These are phyloP conservation scores for Lenzites betulinus DNA, from an alignment of 768 basidiomycete species.

Conservation along the genomic window DNA sequence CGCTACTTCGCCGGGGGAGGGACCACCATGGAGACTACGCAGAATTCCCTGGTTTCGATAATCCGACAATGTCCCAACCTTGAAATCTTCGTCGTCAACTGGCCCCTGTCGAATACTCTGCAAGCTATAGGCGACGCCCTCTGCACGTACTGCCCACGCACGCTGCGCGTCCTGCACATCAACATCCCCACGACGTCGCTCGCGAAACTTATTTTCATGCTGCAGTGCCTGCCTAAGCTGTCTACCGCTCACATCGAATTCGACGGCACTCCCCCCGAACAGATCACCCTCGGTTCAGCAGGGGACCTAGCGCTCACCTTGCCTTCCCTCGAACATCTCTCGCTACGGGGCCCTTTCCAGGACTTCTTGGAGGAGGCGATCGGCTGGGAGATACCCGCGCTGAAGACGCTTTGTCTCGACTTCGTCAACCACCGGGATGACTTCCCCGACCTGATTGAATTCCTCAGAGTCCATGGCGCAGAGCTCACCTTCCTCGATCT, in stretches of 20 bases:
- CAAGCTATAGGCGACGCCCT: constrained; percentile 67
- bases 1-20: constrained; percentile 47
- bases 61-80: constrained; percentile 71
- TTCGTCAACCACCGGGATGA: constrained; percentile 47
- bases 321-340: constrained; percentile 61
- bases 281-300: constrained; percentile 58
- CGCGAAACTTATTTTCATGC: constrained; percentile 71
- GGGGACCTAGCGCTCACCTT: constrained; percentile 55
- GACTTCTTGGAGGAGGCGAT: constrained; percentile 71
- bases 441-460: constrained; percentile 58
- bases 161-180: constrained; percentile 64
- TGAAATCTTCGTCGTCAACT: constrained; percentile 70
- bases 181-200: constrained; percentile 55
- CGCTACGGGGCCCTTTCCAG: constrained; percentile 57
- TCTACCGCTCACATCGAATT: constrained; percentile 60
- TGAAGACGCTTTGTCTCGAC: constrained; percentile 60
- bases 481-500: constrained; percentile 67
- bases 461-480: constrained; percentile 60
- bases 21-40: constrained; percentile 49
- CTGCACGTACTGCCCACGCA: constrained; percentile 47
- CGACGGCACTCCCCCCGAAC: constrained; percentile 38
- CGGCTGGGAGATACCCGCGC: constrained; percentile 65
- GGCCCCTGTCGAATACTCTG: constrained; percentile 60
- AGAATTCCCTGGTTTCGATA: constrained; percentile 57
- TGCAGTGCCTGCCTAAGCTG: constrained; percentile 61